phyloP scores from a whole-genome alignment of 768 basidiomycete species.

The Termitomyces sp. region DNA sequence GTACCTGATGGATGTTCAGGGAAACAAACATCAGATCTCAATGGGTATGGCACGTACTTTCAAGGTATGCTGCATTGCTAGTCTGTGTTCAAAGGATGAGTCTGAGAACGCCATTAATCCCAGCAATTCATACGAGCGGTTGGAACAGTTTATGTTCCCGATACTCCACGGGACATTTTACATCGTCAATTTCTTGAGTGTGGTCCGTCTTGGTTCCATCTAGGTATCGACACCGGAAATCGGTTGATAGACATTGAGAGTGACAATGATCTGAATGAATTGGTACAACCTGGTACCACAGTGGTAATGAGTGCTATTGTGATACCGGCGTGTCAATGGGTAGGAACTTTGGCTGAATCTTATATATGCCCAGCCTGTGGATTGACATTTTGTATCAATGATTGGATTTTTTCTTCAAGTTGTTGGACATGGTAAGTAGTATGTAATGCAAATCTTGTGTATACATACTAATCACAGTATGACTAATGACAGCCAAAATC shows the following conservation, averaged over 20 bases:
- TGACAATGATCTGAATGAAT: no score
- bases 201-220: not conserved
- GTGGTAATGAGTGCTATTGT: no score
- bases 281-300: no score
- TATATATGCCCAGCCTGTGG: no score
- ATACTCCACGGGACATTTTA: not conserved
- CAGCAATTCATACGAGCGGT: slow-evolving; percentile 1
- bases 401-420: no score
- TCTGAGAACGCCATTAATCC: not conserved
- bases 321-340: no score
- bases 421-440: no score
- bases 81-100: not conserved
- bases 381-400: no score
- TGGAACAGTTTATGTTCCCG: not conserved
- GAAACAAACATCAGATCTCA: not conserved
- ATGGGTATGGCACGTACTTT: not conserved
- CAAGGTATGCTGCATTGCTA: not conserved
- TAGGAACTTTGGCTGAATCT: no score
- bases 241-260: not conserved
- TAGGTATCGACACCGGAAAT: not conserved
- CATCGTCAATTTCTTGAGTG: not conserved
- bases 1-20: not conserved
- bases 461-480: no score
- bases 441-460: no score
- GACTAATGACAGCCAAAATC: no score